Base-by-base conservation (phyloP, 139 green algal genomes). In the Coccomyxa sp. region DNA sequence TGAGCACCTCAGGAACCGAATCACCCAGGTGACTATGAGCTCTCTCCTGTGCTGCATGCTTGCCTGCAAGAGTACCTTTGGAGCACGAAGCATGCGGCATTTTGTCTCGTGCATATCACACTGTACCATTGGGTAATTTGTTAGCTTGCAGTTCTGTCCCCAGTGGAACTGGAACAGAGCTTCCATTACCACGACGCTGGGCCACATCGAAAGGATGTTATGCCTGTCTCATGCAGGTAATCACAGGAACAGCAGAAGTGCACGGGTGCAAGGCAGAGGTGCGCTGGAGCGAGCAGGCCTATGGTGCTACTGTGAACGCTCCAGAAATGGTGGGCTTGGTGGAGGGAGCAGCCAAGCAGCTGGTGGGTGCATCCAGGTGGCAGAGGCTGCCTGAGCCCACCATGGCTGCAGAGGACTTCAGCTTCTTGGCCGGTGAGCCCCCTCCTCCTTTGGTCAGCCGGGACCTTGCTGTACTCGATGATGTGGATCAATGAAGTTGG, bases 281-380 rank as follows among this genome's bases (percentile, higher is more conserved):
- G 0, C 87, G 94, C 58, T 96, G 91, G 91, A 86, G 89, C 79
- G n/a, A 91, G 76, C 85, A 93, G 4, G 79, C 86, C 17, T 97
- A 97, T 85, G 91, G 93, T 16, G 93, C 95, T 13, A 92, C 90
- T 0, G 86, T 96, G 13, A 98, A 98, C 83, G 90, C 97, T 81
- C 51, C 81, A 0, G 81, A 68, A 0, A 79, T 90, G 45, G 83
- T 86, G 18, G 76, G 78, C 0, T 92, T 98, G 88, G 89, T 88
- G 0, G 68, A 82, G 67, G 80, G 86, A 13, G 93, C 97, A 25
- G 90, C 88, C 10, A 38, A 13, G 0, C 79, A 85, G 88, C 90
- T 77, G 71, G 71, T 31, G 1, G n/a, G 71, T 30, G 71, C 17
- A n/a, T 25, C 21, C 27, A 77, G 27, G 71, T 77, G 71, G 71